Evolutionary conservation across 208 protist genomes (phyloP), one percentile per base, ranked within the genome.

Genomic region (Strigomonas culicis): DNA sequence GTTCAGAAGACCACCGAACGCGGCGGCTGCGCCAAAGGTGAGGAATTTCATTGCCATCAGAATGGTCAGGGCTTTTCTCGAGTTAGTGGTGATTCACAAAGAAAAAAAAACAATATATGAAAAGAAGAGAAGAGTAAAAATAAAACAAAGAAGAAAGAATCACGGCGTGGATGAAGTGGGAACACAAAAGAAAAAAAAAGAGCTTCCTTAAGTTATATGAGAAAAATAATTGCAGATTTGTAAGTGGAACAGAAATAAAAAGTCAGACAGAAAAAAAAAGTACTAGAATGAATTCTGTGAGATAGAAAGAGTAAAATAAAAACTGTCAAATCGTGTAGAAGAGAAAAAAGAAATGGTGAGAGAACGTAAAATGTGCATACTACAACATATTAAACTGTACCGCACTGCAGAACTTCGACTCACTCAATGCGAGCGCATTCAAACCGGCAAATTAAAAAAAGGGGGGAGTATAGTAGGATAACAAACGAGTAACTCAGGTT

Each of bases 1-100:
- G n/a, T 88, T 66, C 39, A 90, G 75, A 10, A 79, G 76, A 25
- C 83, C 87, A 67, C 87, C 87, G 49, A 88, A 53, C 25, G 79
- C 72, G n/a, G 79, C 59, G 13, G 78, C 82, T 2, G 73, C 80
- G 44, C 72, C 75, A 62, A 93, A 84, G 1, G 79, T 66, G 47
- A 90, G 50, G 47, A 88, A 77, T n/a, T n/a, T n/a, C n/a, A n/a
- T n/a, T n/a, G n/a, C n/a, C n/a, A n/a, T n/a, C n/a, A n/a, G n/a
- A n/a, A n/a, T n/a, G n/a, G n/a, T n/a, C n/a, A n/a, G n/a, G n/a
- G n/a, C n/a, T n/a, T n/a, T n/a, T n/a, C n/a, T n/a, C n/a, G n/a
- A n/a, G n/a, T n/a, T n/a, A n/a, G n/a, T n/a, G n/a, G n/a, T 27
- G 25, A 11, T 24, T 21, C 8, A 56, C 11, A 56, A 56, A 24